phyloP scores from a whole-genome alignment of 768 basidiomycete genomes.

The Mycena kentingensis region DNA sequence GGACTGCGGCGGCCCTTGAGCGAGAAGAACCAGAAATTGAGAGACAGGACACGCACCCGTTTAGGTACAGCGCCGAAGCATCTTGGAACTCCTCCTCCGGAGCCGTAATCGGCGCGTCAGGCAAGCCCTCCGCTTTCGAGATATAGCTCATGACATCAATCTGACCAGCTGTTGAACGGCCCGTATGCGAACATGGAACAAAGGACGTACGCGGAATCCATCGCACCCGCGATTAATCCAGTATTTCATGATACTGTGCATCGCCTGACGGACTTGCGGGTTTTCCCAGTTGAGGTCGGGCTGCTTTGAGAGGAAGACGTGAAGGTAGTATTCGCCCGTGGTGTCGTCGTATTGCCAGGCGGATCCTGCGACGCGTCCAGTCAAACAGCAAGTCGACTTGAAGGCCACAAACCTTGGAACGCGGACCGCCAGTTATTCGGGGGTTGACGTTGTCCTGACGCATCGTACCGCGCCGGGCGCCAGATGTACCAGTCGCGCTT shows the following conservation, averaged over 20 bases:
- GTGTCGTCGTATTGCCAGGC: constrained; percentile 71
- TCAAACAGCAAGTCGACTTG: neutral
- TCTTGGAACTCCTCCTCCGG: constrained; percentile 55
- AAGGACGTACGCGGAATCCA: constrained; percentile 63
- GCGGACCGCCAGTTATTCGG: constrained; percentile 76
- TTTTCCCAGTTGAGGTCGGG: constrained; percentile 83
- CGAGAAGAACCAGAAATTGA: too few species aligned
- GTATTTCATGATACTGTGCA: constrained; percentile 68
- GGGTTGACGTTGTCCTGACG: constrained; percentile 53
- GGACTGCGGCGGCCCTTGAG: constrained; percentile 58
- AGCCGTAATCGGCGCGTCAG: constrained; percentile 63
- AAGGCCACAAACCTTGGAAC: constrained; percentile 54
- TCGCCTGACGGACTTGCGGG: constrained; percentile 54
- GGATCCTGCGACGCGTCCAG: constrained; percentile 43
- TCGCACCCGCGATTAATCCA: constrained; percentile 78
- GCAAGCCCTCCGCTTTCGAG: constrained; percentile 62
- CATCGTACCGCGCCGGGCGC: constrained; percentile 58
- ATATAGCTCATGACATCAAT: constrained; percentile 75
- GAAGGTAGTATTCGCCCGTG: constrained; percentile 73
- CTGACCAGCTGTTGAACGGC: too few species aligned
- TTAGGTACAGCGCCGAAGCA: constrained; percentile 54
- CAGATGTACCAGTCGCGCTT: constrained; percentile 81
- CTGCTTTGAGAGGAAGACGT: constrained; percentile 65
- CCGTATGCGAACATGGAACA: neutral
- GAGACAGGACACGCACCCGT: constrained; percentile 51